These are phyloP conservation scores for Serendipita sp. DNA, from an alignment of 768 basidiomycete species.

Conservation along the genomic window DNA sequence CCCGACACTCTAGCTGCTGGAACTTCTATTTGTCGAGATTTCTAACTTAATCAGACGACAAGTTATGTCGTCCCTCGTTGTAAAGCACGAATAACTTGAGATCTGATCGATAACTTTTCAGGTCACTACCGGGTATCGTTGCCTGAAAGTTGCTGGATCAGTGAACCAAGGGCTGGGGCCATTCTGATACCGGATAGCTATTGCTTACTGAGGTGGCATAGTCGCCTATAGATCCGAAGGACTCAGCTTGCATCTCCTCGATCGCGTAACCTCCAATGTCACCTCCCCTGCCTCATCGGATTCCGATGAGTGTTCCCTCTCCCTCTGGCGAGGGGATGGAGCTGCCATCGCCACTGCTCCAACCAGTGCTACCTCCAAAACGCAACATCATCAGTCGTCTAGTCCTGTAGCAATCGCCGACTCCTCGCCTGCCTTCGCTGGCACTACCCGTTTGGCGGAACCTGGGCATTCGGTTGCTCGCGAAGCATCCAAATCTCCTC, in stretches of 20 bases:
- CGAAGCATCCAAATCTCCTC: background rate
- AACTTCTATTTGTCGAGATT: background rate
- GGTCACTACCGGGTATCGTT: no score
- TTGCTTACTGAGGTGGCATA: no score
- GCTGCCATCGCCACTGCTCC: background rate
- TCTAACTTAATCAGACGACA: background rate
- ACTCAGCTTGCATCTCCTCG: conserved; percentile 11
- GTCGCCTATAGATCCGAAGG: no score
- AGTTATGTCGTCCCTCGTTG: background rate
- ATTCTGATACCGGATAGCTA: no score
- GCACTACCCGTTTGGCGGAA: conserved; percentile 45
- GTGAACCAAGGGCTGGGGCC: no score
- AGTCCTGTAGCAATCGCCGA: conserved; percentile 1
- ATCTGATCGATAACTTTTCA: no score
- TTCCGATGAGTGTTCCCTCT: conserved; percentile 8
- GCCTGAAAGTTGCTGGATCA: no score
- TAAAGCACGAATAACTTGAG: background rate
- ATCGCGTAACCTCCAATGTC: conserved; percentile 12
- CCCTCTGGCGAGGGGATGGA: conserved; percentile 6
- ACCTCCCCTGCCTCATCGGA: conserved; percentile 11
- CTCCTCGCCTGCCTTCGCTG: conserved; percentile 38
- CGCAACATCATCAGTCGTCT: background rate
- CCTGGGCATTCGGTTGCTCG: background rate
- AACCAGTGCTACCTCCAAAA: conserved; percentile 7
- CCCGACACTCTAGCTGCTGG: no score